Evolutionary conservation across 2,329 filamentous ascomycete species (phyloP).

Genomic region (Clarireedia paspali): DNA sequence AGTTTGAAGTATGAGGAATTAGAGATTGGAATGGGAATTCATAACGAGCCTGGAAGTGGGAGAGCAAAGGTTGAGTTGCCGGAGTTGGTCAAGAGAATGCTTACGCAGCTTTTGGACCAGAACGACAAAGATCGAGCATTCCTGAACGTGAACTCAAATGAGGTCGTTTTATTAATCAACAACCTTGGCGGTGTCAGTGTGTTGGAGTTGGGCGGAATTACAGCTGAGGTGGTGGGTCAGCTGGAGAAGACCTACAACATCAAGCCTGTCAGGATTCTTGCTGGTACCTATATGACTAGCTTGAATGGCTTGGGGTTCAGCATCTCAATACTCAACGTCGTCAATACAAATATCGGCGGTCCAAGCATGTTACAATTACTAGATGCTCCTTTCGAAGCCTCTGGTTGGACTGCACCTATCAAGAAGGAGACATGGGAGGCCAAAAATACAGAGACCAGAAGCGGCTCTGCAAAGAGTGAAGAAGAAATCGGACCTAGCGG

Average conservation of each 20-base stretch:
- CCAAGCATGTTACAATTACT: slow-evolving; percentile 55
- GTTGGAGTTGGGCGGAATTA: slow-evolving; percentile 59
- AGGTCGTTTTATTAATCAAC: slow-evolving; percentile 59
- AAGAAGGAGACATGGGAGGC: slow-evolving; percentile 50
- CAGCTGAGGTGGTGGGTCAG: slow-evolving; percentile 56
- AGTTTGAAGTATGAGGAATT: slow-evolving; percentile 47
- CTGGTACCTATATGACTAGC: slow-evolving; percentile 65
- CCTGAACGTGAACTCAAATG: slow-evolving; percentile 48
- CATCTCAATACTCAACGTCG: slow-evolving; percentile 56
- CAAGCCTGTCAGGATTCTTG: slow-evolving; percentile 51
- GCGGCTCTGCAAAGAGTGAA: slow-evolving; percentile 17
- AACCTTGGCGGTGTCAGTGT: slow-evolving; percentile 63
- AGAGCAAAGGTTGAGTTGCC: slow-evolving; percentile 41
- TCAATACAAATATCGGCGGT: slow-evolving; percentile 39
- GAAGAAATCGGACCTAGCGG: slow-evolving; percentile 30
- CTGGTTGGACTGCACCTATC: slow-evolving; percentile 58
- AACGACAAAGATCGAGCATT: slow-evolving; percentile 58
- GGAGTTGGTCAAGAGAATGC: slow-evolving; percentile 51
- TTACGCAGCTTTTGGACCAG: slow-evolving; percentile 54
- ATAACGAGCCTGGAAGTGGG: slow-evolving; percentile 54
- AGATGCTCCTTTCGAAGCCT: slow-evolving; percentile 59
- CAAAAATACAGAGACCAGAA: slow-evolving; percentile 32
- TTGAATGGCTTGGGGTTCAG: slow-evolving; percentile 67
- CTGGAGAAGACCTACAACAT: slow-evolving; percentile 50
- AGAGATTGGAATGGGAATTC: slow-evolving; percentile 66